Conservation (phyloP, 2,329 filamentous ascomycete genomes). For the Venturia pyrina region DNA sequence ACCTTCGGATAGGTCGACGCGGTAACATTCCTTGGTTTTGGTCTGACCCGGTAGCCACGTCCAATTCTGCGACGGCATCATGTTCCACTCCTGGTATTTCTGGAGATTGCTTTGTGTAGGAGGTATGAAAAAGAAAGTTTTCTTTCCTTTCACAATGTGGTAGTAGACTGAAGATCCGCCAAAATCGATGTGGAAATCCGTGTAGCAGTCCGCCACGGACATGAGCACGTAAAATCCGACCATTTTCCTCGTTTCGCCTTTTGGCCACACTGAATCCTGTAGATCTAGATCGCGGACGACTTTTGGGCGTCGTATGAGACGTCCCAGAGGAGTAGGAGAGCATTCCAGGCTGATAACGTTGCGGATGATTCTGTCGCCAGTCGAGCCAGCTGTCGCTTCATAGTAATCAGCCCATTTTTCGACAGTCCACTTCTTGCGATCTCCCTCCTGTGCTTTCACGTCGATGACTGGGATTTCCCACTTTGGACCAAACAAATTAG, state of each 20-base stretch:
- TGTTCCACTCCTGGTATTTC: conserved; percentile 63
- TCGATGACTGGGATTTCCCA: conserved; percentile 58
- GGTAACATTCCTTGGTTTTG: conserved; percentile 56
- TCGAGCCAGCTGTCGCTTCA: conserved; percentile 27
- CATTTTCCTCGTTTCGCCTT: conserved; percentile 43
- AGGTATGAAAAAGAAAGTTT: conserved; percentile 63
- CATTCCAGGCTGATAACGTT: conserved; percentile 63
- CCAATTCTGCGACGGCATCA: conserved; percentile 54
- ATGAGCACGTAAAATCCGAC: conserved; percentile 62
- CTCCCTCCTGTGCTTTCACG: conserved; percentile 58
- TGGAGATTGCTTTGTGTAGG: conserved; percentile 59
- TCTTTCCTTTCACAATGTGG: conserved; percentile 57
- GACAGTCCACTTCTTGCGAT: conserved; percentile 55
- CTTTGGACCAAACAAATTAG: conserved; percentile 53
- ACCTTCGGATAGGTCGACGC: conserved; percentile 54
- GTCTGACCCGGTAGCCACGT: conserved; percentile 55
- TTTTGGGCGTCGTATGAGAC: conserved; percentile 51
- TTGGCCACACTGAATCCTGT: conserved; percentile 46
- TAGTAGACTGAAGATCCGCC: conserved; percentile 62
- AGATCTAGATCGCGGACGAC: conserved; percentile 54
- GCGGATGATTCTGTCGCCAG: conserved; percentile 48
- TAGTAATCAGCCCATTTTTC: conserved; percentile 58
- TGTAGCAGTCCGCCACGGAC: conserved; percentile 62
- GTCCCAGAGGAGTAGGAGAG: conserved; percentile 52
- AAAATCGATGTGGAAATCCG: conserved; percentile 64